Evolutionary conservation across 345 rosid species (phyloP).

Genomic region (Rubroshorea leprosula): DNA sequence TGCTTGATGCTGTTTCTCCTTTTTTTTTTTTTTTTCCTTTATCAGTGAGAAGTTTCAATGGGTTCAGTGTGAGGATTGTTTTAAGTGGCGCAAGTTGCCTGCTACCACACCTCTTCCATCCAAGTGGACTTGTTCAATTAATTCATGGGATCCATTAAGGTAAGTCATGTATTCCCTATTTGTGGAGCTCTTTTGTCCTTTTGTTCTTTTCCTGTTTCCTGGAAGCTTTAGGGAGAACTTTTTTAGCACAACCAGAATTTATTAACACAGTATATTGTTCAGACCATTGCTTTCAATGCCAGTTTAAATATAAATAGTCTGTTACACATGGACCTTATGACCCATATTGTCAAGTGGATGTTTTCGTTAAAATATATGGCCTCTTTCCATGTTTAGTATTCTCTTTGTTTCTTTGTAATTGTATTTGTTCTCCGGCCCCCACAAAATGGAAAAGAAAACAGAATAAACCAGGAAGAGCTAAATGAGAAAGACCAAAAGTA

Average conservation of each 20-base stretch:
- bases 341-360: neutral
- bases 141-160: conserved; percentile 71
- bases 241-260: no score
- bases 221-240: no score
- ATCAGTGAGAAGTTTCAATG: conserved; percentile 63
- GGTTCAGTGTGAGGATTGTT: conserved; percentile 73
- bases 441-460: no score
- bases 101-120: conserved; percentile 56
- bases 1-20: conserved; percentile 5
- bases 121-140: conserved; percentile 60
- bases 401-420: neutral
- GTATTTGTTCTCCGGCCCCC: neutral
- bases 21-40: conserved; percentile 5
- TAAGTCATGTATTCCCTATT: conserved; percentile 17
- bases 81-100: conserved; percentile 71
- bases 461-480: neutral
- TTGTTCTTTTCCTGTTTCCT: no score
- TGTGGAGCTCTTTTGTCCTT: neutral
- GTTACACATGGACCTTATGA: no score
- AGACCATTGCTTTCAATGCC: neutral
- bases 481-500: neutral
- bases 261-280: no score
- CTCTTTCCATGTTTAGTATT: neutral
- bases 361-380: neutral
- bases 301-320: no score